Conservation (phyloP, 2,329 filamentous ascomycete genomes). For the Macrophomina pseudophaseolina region DNA sequence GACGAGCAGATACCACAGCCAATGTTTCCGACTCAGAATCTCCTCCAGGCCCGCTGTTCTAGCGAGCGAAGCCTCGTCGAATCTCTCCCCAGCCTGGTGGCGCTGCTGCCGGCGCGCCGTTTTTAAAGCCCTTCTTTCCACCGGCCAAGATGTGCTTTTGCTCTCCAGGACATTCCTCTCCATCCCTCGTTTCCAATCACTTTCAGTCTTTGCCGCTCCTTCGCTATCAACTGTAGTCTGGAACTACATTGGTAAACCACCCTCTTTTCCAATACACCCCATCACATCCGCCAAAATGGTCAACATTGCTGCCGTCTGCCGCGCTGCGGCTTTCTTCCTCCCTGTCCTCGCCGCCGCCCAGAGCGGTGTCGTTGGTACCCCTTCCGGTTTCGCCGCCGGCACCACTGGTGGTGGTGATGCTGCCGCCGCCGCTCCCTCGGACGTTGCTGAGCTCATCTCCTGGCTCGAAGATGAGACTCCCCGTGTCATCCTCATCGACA, state of each 20-base stretch:
- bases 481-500: slow-evolving; percentile 34
- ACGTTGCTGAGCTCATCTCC: slow-evolving; percentile 31
- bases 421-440: slow-evolving; percentile 33
- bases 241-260: slow-evolving; percentile 10
- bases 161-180: slow-evolving; percentile 7
- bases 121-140: background rate
- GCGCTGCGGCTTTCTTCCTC: slow-evolving; percentile 16
- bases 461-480: slow-evolving; percentile 32
- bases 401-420: slow-evolving; percentile 35
- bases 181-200: slow-evolving; percentile 5
- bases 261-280: slow-evolving; percentile 1
- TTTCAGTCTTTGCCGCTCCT: slow-evolving; percentile 14
- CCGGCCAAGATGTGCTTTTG: background rate
- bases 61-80: background rate
- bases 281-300: slow-evolving; percentile 12
- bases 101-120: background rate
- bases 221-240: slow-evolving; percentile 15
- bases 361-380: slow-evolving; percentile 33
- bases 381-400: slow-evolving; percentile 36
- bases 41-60: slow-evolving; percentile 13
- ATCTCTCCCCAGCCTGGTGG: background rate
- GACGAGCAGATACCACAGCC: slow-evolving; percentile 1
- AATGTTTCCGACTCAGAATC: slow-evolving; percentile 5
- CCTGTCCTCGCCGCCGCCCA: slow-evolving; percentile 18
- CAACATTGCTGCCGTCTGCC: slow-evolving; percentile 11